A percentile compares a stretch with the other conserved stretches of the same genome.
Conservation (phyloP, 305 asterid species). For the Fraxinus albicans region DNA sequence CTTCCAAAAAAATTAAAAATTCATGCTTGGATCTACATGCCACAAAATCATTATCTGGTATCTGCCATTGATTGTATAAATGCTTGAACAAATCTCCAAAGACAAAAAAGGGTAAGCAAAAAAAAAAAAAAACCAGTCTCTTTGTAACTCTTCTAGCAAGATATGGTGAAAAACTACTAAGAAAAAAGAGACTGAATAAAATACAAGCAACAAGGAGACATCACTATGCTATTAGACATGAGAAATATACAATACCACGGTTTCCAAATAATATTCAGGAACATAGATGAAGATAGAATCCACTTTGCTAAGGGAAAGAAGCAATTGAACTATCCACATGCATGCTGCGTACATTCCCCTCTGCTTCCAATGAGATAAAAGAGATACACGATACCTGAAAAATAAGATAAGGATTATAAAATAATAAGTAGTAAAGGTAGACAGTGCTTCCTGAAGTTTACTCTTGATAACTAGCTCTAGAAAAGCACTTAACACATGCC, state of each 20-base stretch:
- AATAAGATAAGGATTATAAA: conserved; percentile 22
- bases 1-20: background rate
- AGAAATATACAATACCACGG: conserved; percentile 58
- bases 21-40: background rate
- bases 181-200: conserved; percentile 8
- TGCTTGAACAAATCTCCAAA: background rate
- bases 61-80: background rate
- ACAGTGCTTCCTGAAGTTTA: conserved; percentile 17
- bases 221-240: conserved; percentile 5
- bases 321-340: conserved; percentile 93
- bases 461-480: background rate
- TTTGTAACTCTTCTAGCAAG: conserved; percentile 9
- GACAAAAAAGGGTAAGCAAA: no score
- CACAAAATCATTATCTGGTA: background rate
- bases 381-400: conserved; percentile 83
- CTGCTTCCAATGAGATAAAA: conserved; percentile 91
- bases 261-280: conserved; percentile 93
- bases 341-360: conserved; percentile 92
- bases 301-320: conserved; percentile 81
- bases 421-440: conserved; percentile 13
- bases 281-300: conserved; percentile 66
- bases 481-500: background rate
- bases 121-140: background rate
- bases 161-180: conserved; percentile 2
- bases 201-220: conserved; percentile 19